These are phyloP conservation scores for Coemansia biformis DNA, from an alignment of 192 early-diverging fungal species.

Conservation along the genomic window DNA sequence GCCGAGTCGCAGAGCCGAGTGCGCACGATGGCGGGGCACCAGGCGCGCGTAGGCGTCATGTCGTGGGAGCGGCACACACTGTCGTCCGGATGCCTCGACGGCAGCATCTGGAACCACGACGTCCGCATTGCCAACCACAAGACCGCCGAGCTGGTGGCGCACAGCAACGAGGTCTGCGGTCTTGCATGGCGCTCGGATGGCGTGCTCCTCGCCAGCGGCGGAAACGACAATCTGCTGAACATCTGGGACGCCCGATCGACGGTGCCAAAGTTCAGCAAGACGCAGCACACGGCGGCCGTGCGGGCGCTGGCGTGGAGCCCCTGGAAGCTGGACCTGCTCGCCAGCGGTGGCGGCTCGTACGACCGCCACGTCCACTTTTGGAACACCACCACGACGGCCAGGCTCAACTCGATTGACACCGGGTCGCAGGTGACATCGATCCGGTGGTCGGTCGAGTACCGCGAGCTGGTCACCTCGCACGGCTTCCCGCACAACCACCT, in stretches of 20 bases:
- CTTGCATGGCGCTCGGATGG: constrained; percentile 82
- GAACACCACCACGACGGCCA: constrained; percentile 68
- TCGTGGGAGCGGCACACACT: constrained; percentile 81
- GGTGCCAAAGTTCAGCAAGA: constrained; percentile 64
- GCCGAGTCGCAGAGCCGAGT: constrained; percentile 66
- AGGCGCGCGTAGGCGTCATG: constrained; percentile 74
- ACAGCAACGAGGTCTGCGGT: constrained; percentile 81
- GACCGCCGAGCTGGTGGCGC: constrained; percentile 61
- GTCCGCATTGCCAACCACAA: constrained; percentile 85
- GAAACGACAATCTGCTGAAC: constrained; percentile 89
- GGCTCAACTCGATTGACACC: constrained; percentile 66
- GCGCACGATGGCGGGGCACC: constrained; percentile 78
- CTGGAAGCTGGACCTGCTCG: constrained; percentile 77
- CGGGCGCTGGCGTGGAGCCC: constrained; percentile 96
- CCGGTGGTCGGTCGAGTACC: constrained; percentile 76
- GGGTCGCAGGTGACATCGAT: constrained; percentile 91
- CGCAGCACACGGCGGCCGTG: constrained; percentile 82
- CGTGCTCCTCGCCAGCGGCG: constrained; percentile 79
- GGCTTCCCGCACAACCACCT: constrained; percentile 87
- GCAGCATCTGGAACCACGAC: constrained; percentile 91
- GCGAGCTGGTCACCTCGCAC: constrained; percentile 88
- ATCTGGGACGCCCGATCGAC: constrained; percentile 77
- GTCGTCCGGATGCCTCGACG: constrained; percentile 81
- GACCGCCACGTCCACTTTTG: constrained; percentile 91
- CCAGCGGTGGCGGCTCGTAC: constrained; percentile 85